Evolutionary conservation across 805 yeast species (phyloP).

Genomic region (Yamadazyma paraphyllophila): DNA sequence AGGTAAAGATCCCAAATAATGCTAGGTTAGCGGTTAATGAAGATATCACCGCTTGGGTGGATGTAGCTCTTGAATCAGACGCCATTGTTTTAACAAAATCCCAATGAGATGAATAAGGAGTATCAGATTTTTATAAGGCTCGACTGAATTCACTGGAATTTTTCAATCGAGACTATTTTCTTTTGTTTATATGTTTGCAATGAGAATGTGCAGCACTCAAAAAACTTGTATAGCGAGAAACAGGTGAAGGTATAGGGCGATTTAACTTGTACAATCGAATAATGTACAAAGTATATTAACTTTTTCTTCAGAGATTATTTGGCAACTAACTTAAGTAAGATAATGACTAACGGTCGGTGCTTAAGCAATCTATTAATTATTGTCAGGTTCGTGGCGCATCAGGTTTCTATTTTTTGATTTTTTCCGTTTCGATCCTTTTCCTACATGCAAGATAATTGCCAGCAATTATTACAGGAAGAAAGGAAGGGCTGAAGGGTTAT

Average conservation of each 20-base stretch:
- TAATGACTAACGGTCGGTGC: background rate
- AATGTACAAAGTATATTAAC: too few relatives aligned
- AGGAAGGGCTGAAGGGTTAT: background rate
- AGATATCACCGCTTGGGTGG: conserved; percentile 74
- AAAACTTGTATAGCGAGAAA: background rate
- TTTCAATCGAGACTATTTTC: conserved; percentile 3
- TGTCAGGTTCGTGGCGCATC: conserved; percentile 3
- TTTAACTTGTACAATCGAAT: too few relatives aligned
- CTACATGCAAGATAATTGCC: background rate
- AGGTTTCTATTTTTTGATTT: conserved; percentile 1
- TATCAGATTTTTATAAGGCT: background rate
- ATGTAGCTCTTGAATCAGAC: conserved; percentile 23
- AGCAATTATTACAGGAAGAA: background rate
- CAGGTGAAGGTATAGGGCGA: too few relatives aligned
- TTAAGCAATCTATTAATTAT: background rate
- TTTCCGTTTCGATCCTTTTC: background rate
- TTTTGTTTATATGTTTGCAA: conserved; percentile 4
- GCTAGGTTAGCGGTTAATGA: conserved; percentile 67
- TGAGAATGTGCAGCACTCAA: conserved; percentile 1
- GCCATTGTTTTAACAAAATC: background rate
- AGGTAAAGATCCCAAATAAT: conserved; percentile 60
- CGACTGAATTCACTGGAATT: background rate
- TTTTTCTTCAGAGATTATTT: too few relatives aligned
- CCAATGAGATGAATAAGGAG: background rate
- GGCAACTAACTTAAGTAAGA: too few relatives aligned